A percentile compares a stretch with the other conserved stretches of the same genome.
phyloP scores from a whole-genome alignment of 345 rosid species.

The Lumnitzera littorea region DNA sequence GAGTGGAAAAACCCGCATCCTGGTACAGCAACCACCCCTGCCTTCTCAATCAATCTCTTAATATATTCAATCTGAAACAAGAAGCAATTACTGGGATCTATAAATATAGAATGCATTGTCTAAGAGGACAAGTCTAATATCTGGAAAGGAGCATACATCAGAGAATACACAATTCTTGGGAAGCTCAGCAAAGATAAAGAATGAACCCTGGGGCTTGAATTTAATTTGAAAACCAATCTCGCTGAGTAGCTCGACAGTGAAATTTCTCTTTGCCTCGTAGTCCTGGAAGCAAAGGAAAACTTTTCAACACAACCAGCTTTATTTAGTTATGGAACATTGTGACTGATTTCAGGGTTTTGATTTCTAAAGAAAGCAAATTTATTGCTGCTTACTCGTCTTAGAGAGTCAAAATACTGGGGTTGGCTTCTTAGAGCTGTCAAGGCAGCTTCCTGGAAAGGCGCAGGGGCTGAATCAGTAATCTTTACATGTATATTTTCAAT shows the following conservation, averaged over 20 bases:
- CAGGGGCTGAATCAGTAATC: conserved; percentile 53
- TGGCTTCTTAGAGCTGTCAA: conserved; percentile 38
- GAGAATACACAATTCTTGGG: conserved; percentile 37
- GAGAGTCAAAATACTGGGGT: conserved; percentile 26
- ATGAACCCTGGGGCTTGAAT: conserved; percentile 47
- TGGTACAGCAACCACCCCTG: conserved; percentile 55
- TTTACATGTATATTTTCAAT: conserved; percentile 44
- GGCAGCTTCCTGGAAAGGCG: conserved; percentile 64
- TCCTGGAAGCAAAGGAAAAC: conserved; percentile 23
- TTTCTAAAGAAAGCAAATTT: neutral
- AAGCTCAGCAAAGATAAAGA: conserved; percentile 46
- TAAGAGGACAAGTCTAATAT: too few relatives aligned
- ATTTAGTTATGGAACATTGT: neutral
- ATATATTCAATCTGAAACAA: conserved; percentile 38
- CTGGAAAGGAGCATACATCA: conserved; percentile 22
- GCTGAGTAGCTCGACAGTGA: conserved; percentile 23
- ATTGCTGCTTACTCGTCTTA: conserved; percentile 30
- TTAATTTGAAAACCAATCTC: conserved; percentile 37
- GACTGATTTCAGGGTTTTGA: neutral
- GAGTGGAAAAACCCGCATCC: conserved; percentile 44
- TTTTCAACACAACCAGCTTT: neutral
- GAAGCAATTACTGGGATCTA: neutral
- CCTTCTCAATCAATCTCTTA: conserved; percentile 33
- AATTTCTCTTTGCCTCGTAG: conserved; percentile 43
- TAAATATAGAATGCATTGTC: neutral